Evolutionary conservation across 768 basidiomycete genomes (phyloP).

Genomic region (Hirschioporus abietinus): DNA sequence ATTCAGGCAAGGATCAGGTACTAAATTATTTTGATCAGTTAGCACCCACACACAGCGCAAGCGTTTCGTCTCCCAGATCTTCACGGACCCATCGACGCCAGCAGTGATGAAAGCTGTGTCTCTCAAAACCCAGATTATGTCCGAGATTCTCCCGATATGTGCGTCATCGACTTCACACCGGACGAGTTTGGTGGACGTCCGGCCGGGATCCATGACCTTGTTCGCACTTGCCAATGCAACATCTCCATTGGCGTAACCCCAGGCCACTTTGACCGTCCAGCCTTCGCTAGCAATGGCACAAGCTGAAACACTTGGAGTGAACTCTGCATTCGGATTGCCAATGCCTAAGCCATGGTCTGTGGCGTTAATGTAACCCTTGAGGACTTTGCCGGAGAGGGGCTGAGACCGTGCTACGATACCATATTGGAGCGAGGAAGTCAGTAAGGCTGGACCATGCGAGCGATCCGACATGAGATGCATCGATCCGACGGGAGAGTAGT

Average conservation of each 20-base stretch:
- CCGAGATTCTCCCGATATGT: slow-evolving; percentile 56
- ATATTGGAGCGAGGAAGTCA: slow-evolving; percentile 59
- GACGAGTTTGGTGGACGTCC: slow-evolving; percentile 39
- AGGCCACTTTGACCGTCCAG: slow-evolving; percentile 59
- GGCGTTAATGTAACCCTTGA: slow-evolving; percentile 66
- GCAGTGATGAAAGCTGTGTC: slow-evolving; percentile 41
- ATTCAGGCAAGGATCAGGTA: slow-evolving; percentile 46
- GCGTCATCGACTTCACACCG: slow-evolving; percentile 50
- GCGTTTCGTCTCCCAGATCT: slow-evolving; percentile 63
- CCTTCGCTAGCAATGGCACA: slow-evolving; percentile 58
- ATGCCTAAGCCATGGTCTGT: slow-evolving; percentile 52
- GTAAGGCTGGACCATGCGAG: slow-evolving; percentile 32
- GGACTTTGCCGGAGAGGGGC: slow-evolving; percentile 62
- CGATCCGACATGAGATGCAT: slow-evolving; percentile 56
- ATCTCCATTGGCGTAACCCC: slow-evolving; percentile 71
- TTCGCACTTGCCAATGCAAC: slow-evolving; percentile 55
- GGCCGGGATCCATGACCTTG: slow-evolving; percentile 51
- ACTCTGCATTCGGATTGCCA: slow-evolving; percentile 73
- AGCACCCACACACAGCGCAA: slow-evolving; percentile 51
- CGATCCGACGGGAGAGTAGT: slow-evolving; percentile 47
- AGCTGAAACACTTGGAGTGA: slow-evolving; percentile 58
- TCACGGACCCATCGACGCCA: slow-evolving; percentile 60
- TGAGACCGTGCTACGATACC: slow-evolving; percentile 71
- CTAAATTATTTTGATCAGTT: slow-evolving; percentile 38
- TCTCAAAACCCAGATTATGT: slow-evolving; percentile 45